Percentiles rank a stretch among this genome's conserved stretches.
These are phyloP conservation scores for Basidioascus undulatus DNA, from an alignment of 768 basidiomycete species.

Conservation along the genomic window DNA sequence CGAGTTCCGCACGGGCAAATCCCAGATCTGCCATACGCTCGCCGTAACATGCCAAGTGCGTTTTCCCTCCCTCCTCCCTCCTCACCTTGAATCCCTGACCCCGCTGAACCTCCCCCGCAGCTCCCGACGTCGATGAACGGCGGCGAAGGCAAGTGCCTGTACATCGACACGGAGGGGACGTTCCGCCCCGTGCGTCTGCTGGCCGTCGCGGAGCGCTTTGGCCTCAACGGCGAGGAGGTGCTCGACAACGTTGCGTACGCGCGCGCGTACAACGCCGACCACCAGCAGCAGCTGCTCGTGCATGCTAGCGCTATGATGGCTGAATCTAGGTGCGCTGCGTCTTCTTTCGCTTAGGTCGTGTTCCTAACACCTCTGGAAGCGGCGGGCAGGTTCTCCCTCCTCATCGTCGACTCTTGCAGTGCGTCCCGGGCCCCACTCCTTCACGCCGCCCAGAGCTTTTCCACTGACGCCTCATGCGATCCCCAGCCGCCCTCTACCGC, in stretches of 20 bases:
- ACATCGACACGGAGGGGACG: slow-evolving; percentile 97
- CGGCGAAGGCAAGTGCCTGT: slow-evolving; percentile 94
- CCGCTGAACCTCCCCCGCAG: slow-evolving; percentile 10
- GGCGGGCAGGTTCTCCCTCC: slow-evolving; percentile 55
- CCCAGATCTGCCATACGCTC: slow-evolving; percentile 90
- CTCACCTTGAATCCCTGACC: background rate
- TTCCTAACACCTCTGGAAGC: background rate
- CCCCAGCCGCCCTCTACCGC: slow-evolving; percentile 76
- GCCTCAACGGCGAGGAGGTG: slow-evolving; percentile 93
- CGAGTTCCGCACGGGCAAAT: slow-evolving; percentile 95
- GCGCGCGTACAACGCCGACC: slow-evolving; percentile 93
- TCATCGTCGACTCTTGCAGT: slow-evolving; percentile 94
- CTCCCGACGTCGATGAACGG: slow-evolving; percentile 93
- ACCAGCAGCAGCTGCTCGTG: slow-evolving; percentile 69
- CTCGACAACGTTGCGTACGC: slow-evolving; percentile 97
- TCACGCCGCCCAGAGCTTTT: no score
- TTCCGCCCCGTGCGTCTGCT: slow-evolving; percentile 89
- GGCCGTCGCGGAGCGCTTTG: slow-evolving; percentile 83
- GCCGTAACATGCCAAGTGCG: slow-evolving; percentile 78
- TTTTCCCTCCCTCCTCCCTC: background rate
- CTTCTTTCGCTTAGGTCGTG: background rate
- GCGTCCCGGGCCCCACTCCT: no score
- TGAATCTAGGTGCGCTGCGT: slow-evolving; percentile 54
- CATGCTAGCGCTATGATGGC: slow-evolving; percentile 97
- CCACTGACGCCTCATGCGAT: no score